Base-by-base conservation (phyloP, 1,284 basidiomycete species). In the Ustilago cynodontis region DNA sequence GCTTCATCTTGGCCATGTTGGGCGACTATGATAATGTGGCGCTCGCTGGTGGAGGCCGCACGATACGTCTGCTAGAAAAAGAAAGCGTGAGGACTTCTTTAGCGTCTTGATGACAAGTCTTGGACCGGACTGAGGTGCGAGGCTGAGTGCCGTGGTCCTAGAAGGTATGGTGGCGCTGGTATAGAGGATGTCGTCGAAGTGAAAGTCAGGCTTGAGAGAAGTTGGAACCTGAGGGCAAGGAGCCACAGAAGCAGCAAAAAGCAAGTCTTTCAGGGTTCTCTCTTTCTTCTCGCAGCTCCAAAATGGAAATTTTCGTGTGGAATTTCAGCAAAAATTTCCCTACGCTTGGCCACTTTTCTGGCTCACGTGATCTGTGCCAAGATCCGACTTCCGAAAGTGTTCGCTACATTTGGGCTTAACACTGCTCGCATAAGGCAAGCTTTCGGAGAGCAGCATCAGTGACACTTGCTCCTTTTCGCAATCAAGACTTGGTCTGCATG, bases 1-100 rank as follows among this genome's bases (percentile, higher is more conserved):
- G 91, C 87, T 91, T 92, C 86, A 97, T 89, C 81, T 93, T 93
- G 77, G 93, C 95, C 95, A 98, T 97, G 43, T 55, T 74, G 50
- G 24, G 45, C 55, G 37, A 62, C 11, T 33, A 33, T 22, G 4
- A 18, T 13, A 47, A 37, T 41, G 24, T 26, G 31, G 43, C 53
- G 61, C 37, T 60, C 29, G 29, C 37, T 60, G 22, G 39, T 50
- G 11, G 64, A 58, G 59, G 60, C 55, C 47, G 37, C 24, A 51
- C 20, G 14, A 33, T 24, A 16, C 16, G 20, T 26, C 16, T 22
- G n/a, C n/a, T n/a, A n/a, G 35, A 28, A 16, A 18, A 51, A n/a
- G 33, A 37, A 39, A 29, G 10, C 0, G 53, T 39, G 13, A 22
- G 18, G 13, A 26, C 22, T 37, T 28, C 24, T 49, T 53, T 37